phyloP scores from a whole-genome alignment of 2,329 filamentous ascomycete genomes.

The Apiospora marii region DNA sequence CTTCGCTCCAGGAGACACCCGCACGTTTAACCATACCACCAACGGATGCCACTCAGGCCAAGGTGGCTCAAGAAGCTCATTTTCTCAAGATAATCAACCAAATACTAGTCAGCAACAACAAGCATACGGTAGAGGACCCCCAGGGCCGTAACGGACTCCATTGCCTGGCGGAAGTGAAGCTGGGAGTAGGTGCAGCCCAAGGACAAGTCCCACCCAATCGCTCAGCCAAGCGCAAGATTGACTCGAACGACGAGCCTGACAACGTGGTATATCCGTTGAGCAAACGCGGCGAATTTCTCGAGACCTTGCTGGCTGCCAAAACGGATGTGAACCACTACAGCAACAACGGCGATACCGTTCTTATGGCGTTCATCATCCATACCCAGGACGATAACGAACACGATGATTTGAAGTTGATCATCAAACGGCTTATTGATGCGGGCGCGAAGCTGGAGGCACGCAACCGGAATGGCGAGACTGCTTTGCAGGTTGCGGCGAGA shows the following conservation, averaged over 20 bases:
- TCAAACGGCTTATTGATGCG: conserved; percentile 50
- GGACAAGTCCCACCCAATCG: conserved; percentile 44
- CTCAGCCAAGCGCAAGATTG: conserved; percentile 48
- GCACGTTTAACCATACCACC: conserved; percentile 36
- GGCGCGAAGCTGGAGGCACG: conserved; percentile 58
- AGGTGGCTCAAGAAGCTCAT: conserved; percentile 40
- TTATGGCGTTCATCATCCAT: conserved; percentile 62
- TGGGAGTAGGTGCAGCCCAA: conserved; percentile 44
- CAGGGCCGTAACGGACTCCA: conserved; percentile 64
- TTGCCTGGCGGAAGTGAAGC: conserved; percentile 62
- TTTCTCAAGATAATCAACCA: conserved; percentile 48
- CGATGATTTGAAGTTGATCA: conserved; percentile 55
- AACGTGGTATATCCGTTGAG: conserved; percentile 26
- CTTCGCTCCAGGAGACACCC: conserved; percentile 23
- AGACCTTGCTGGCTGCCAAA: conserved; percentile 44
- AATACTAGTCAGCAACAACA: conserved; percentile 36
- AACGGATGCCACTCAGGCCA: conserved; percentile 32
- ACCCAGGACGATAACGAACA: conserved; percentile 53
- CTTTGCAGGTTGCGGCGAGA: conserved; percentile 61
- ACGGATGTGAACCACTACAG: conserved; percentile 64
- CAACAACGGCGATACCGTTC: conserved; percentile 57
- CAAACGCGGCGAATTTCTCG: conserved; percentile 33
- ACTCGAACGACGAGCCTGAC: conserved; percentile 33
- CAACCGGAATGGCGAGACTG: conserved; percentile 63
- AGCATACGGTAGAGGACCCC: conserved; percentile 47